Evolutionary conservation across 768 basidiomycete genomes (phyloP).

Genomic region (Mycena venus): DNA sequence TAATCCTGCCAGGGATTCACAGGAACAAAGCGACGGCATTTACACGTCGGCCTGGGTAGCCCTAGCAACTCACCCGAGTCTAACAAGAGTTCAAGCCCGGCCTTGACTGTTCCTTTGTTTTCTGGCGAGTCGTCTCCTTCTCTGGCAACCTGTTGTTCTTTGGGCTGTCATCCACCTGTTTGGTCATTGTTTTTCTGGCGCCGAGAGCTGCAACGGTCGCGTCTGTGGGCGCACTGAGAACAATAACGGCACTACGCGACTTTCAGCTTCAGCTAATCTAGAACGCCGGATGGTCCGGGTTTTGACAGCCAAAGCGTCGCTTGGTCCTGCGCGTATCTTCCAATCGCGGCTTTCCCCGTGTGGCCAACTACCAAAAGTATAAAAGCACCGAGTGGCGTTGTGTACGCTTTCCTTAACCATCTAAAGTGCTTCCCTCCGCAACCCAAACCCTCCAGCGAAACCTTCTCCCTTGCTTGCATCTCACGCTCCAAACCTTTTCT

Average conservation of each 20-base stretch:
- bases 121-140: not conserved
- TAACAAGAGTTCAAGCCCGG: too few relatives aligned
- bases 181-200: not conserved
- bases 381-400: conserved; percentile 10
- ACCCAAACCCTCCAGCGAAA: not conserved
- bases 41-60: too few relatives aligned
- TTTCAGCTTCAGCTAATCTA: not conserved
- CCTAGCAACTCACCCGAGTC: too few relatives aligned
- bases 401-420: not conserved
- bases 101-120: too few relatives aligned
- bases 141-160: not conserved
- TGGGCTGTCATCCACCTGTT: not conserved
- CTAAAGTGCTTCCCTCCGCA: not conserved
- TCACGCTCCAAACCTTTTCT: not conserved
- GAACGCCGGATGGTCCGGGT: not conserved
- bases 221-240: not conserved
- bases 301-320: conserved; percentile 15
- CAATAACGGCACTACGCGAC: conserved; percentile 27
- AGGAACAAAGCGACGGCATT: too few relatives aligned
- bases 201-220: not conserved
- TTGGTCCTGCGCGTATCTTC: not conserved
- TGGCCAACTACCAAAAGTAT: conserved; percentile 17
- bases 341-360: conserved; percentile 9
- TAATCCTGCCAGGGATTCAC: too few relatives aligned
- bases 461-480: not conserved